Conservation (phyloP, 176 grass and related monocot species). For the Miscanthus lutarioriparius region DNA sequence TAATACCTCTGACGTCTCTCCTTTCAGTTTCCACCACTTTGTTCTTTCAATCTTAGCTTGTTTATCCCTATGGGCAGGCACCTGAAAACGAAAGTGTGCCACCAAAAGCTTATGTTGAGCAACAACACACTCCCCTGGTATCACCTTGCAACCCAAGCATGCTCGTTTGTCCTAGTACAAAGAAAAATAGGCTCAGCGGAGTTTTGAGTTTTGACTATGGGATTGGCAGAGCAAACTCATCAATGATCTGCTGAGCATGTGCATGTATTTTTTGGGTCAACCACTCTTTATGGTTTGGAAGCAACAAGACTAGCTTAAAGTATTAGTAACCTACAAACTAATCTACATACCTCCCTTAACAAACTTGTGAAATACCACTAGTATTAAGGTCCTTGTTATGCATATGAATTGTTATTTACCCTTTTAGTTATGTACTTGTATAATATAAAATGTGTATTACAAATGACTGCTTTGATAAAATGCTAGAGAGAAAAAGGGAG, state of each 20-base stretch:
- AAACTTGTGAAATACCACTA: not conserved
- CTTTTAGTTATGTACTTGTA: not conserved
- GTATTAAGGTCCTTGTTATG: not conserved
- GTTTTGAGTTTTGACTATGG: not conserved
- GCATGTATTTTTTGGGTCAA: not conserved
- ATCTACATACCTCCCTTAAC: not conserved
- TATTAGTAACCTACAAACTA: not conserved
- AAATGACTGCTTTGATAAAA: not conserved
- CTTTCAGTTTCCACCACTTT: too few species aligned
- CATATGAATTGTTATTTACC: not conserved
- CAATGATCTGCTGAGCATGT: not conserved
- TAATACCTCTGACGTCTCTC: too few species aligned
- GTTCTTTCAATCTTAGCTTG: too few species aligned
- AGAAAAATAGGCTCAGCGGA: not conserved
- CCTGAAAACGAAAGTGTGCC: too few species aligned
- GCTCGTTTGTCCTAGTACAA: too few species aligned
- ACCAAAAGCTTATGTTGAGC: too few species aligned
- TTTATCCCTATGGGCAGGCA: too few species aligned
- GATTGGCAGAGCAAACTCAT: not conserved
- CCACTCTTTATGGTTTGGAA: not conserved
- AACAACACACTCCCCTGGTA: too few species aligned
- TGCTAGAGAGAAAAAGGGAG: not conserved
- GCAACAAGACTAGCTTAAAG: not conserved
- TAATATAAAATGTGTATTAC: not conserved
- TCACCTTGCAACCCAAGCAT: too few species aligned